Base-by-base conservation (phyloP, 306 rosid species). In the Begonia masoniana region DNA sequence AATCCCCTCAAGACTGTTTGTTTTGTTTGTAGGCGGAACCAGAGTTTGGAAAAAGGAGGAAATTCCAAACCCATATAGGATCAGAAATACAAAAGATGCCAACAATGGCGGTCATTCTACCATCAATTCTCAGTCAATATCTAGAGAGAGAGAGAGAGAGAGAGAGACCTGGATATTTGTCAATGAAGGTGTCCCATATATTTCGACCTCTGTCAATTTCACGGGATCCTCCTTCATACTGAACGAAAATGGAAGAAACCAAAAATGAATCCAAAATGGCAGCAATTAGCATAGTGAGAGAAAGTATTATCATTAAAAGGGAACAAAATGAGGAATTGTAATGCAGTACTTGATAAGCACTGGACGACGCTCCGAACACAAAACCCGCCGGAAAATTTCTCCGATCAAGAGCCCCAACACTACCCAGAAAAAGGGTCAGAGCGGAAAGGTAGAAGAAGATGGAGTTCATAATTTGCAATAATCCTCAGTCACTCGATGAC, bases 361-460 rank as follows among this genome's bases (percentile, higher is more conserved):
- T 43, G 41, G 65, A 61, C 12, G 48, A 41, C 10, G 57, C 51
- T 10, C 65, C 58, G 43, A 51, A 61, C 19, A 61, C 16, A 10
- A 61, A 61, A 43, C 50, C 58, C 2, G 41, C 41, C 12, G 65
- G 65, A 42, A 61, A 61, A 41, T 43, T 52, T 4, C 42, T 51
- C 42, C 65, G 41, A 41, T 43, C 41, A 10, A 61, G 41, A 49
- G 47, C 55, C 10, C 50, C 26, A 10, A 24, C 13, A 23, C 11
- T 2, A 15, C 15, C 55, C 24, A 59, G 35, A 8, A 12, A 31
- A 36, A 6, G 7, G 55, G 35, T 15, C 10, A 59, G 9, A 3
- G 12, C 11, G 9, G 24, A 13, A 2, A 59, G 63, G 26, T 36
- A 59, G 55, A 59, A 12, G 55, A 10, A 10, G 5, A 46, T 45